A percentile compares a stretch with the other conserved stretches of the same genome.
phyloP scores from a whole-genome alignment of 225 moss, liverwort and hornwort species.

The Climacium dendroides region DNA sequence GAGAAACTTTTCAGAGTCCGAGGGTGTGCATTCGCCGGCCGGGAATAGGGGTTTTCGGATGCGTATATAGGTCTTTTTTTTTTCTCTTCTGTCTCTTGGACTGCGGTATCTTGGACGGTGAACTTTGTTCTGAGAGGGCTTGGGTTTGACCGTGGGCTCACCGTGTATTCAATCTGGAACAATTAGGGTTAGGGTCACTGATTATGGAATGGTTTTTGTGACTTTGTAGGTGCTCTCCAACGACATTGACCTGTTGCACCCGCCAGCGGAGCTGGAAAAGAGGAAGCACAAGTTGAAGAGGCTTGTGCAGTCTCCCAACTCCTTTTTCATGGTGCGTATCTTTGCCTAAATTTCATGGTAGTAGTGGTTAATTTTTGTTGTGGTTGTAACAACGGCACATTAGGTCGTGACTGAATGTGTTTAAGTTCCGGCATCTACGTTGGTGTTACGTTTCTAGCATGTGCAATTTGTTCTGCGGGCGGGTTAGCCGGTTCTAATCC shows the following conservation, averaged over 20 bases:
- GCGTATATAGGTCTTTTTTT: not conserved
- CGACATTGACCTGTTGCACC: slow-evolving; percentile 48
- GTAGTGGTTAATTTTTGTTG: not conserved
- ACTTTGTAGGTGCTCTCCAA: slow-evolving; percentile 42
- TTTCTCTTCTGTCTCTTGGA: not conserved
- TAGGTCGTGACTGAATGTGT: not conserved
- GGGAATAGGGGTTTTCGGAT: not conserved
- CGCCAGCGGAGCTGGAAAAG: slow-evolving; percentile 48
- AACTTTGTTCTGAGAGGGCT: not conserved
- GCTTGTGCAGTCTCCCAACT: slow-evolving; percentile 60
- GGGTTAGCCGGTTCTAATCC: not conserved
- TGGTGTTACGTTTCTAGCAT: too few species aligned
- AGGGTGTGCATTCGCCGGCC: not conserved
- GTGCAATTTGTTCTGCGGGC: not conserved
- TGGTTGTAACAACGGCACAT: not conserved
- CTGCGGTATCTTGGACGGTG: not conserved
- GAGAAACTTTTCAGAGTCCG: not conserved
- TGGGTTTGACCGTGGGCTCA: not conserved
- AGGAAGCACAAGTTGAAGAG: slow-evolving; percentile 61
- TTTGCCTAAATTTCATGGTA: not conserved
- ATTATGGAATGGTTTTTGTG: not conserved
- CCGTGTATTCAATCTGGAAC: not conserved
- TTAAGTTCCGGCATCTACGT: too few species aligned
- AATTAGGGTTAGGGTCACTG: not conserved
- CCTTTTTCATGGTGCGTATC: slow-evolving; percentile 37